Base-by-base conservation (phyloP, 1,284 basidiomycete genomes). In the Malassezia pachydermatis region DNA sequence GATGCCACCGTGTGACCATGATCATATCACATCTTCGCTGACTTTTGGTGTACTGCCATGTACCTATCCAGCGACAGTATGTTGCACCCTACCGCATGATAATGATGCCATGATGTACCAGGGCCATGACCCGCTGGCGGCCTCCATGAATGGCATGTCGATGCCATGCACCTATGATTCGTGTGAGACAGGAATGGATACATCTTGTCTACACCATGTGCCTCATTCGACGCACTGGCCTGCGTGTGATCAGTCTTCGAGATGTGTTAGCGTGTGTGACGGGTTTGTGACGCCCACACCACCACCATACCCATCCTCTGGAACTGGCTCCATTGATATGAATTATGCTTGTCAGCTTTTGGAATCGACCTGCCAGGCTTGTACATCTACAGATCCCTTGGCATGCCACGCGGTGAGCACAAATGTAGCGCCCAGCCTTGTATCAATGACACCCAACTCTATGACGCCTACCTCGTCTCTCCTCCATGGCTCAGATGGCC, bases 221-320 rank as follows among this genome's bases (percentile, higher is more conserved):
- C n/a, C n/a, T n/a, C n/a, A n/a, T n/a, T n/a, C n/a, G 16, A 17
- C 34, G 20, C 10, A 17, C n/a, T 20, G 19, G n/a, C 34, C 10
- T 16, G n/a, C 9, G n/a, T 9, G 10, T 30, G n/a, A 30, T 13
- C 41, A 20, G 19, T 23, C 22, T 11, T 24, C 33, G 8, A 19
- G 14, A 24, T 51, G 49, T 20, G 20, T 37, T 10, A 51, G 49
- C 22, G 30, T 46, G 14, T 51, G 49, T 19, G 41, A 51, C n/a
- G 49, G 49, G 1, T 51, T 19, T 16, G 28, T 46, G 3, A 11
- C 23, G 40, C 41, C 41, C 13, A 23, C 38, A 22, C 33, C 43
- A n/a, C n/a, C 6, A 35, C 17, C 42, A 17, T 36, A 19, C 29
- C 22, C 30, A 22, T 20, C 41, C 20, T 20, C 34, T 5, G 20